Conservation (phyloP, 78 protist species). For the Chrysochromulina tobinii region DNA sequence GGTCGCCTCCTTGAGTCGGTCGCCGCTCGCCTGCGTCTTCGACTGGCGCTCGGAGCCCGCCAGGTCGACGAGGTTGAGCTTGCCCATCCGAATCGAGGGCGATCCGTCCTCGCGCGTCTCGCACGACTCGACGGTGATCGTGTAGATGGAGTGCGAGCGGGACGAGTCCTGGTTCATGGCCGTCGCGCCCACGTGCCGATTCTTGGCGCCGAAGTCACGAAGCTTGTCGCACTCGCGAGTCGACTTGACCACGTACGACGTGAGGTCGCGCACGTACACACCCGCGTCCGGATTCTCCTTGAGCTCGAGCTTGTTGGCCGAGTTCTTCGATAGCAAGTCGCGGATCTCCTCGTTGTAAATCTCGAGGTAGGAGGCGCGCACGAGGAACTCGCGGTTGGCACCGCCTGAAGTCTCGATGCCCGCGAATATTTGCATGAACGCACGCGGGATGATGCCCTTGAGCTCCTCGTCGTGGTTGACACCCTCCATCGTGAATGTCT, state of each 20-base stretch:
- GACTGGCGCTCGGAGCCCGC: slow-evolving; percentile 40
- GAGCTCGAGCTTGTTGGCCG: slow-evolving; percentile 58
- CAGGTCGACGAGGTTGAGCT: slow-evolving; percentile 86
- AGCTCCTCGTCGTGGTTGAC: slow-evolving; percentile 3
- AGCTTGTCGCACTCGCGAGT: slow-evolving; percentile 51
- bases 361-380: slow-evolving; percentile 76
- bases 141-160: slow-evolving; percentile 75
- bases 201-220: slow-evolving; percentile 57
- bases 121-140: slow-evolving; percentile 49
- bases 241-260: slow-evolving; percentile 38
- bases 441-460: slow-evolving; percentile 48
- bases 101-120: not conserved
- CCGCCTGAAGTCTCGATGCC: not conserved
- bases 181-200: slow-evolving; percentile 79
- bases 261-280: slow-evolving; percentile 64
- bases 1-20: slow-evolving; percentile 73
- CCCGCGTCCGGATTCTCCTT: slow-evolving; percentile 55
- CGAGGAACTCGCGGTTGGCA: slow-evolving; percentile 33
- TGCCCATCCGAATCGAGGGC: slow-evolving; percentile 42
- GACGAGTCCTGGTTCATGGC: slow-evolving; percentile 62
- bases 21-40: slow-evolving; percentile 46
- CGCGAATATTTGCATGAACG: slow-evolving; percentile 19
- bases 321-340: slow-evolving; percentile 63
- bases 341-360: slow-evolving; percentile 75
- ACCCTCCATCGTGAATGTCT: slow-evolving; percentile 30